These are phyloP conservation scores for Aurantiochytrium sp. DNA, from an alignment of 108 stramenopile species.

Conservation along the genomic window DNA sequence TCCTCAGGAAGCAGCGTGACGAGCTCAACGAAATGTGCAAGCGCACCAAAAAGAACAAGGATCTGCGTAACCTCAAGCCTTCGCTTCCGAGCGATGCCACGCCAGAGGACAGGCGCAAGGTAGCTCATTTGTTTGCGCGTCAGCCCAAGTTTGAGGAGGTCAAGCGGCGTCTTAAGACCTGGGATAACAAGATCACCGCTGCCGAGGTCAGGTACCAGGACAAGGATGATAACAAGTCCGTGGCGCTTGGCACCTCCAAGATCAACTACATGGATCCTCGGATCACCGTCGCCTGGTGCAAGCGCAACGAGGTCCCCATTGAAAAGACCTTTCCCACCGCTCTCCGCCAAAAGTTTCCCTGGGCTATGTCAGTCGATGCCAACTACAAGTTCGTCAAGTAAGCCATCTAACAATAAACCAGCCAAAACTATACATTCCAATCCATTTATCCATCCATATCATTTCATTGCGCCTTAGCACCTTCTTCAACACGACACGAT, in stretches of 20 bases:
- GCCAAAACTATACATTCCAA: not conserved
- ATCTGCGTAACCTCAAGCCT: constrained; percentile 60
- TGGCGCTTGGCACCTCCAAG: constrained; percentile 84
- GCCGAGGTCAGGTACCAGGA: constrained; percentile 85
- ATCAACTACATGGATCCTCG: constrained; percentile 99
- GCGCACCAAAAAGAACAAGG: constrained; percentile 51
- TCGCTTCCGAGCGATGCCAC: not conserved
- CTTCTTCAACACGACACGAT: not conserved
- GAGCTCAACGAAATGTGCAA: constrained; percentile 70
- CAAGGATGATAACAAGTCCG: constrained; percentile 98
- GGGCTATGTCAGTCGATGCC: constrained; percentile 86
- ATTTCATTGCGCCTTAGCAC: too few relatives aligned
- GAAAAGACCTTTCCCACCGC: constrained; percentile 93
- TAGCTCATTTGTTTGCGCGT: constrained; percentile 77
- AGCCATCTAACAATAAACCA: not conserved
- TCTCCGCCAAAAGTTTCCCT: constrained; percentile 93
- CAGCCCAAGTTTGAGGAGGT: constrained; percentile 73
- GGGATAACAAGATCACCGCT: constrained; percentile 78
- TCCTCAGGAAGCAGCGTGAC: constrained; percentile 75
- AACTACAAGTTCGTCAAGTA: not conserved
- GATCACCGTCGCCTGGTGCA: constrained; percentile 98
- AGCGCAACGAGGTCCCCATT: constrained; percentile 87
- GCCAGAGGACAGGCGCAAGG: constrained; percentile 45
- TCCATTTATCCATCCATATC: not conserved
- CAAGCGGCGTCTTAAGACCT: constrained; percentile 61